A percentile compares a stretch with the other conserved stretches of the same genome.
Conservation (phyloP, 495 filamentous ascomycete genomes). For the Corynascus novoguineensis region DNA sequence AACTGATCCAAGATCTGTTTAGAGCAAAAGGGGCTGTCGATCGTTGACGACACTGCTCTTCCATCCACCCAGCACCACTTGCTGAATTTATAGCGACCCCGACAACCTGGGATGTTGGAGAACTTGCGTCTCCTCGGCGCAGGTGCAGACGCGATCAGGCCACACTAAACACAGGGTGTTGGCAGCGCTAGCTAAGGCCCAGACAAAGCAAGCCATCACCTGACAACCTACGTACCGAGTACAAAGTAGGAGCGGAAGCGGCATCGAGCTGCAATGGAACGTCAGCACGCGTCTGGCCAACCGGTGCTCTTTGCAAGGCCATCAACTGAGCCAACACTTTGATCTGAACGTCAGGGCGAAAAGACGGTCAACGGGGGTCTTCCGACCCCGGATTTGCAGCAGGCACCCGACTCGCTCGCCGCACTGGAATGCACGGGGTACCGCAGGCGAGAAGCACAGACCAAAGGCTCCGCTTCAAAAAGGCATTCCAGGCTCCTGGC, state of each 20-base stretch:
- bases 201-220: constrained; percentile 5
- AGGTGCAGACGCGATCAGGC: constrained; percentile 15
- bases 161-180: not conserved
- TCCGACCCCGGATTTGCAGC: too few relatives aligned
- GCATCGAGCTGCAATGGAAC: constrained; percentile 5
- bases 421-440: too few relatives aligned
- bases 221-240: constrained; percentile 1
- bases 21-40: not conserved
- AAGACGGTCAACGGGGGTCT: too few relatives aligned
- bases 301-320: too few relatives aligned
- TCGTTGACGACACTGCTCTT: not conserved
- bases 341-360: too few relatives aligned
- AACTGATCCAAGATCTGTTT: too few relatives aligned
- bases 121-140: not conserved
- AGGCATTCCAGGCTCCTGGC: too few relatives aligned
- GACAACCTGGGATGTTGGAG: not conserved
- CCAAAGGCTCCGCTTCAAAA: too few relatives aligned
- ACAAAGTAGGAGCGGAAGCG: not conserved
- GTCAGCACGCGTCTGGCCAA: not conserved
- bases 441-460: not conserved
- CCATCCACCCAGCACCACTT: not conserved
- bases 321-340: too few relatives aligned
- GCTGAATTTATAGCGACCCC: not conserved
- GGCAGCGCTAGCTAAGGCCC: constrained; percentile 11
- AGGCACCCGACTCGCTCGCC: too few relatives aligned